Conservation (phyloP, 208 protist genomes). For the Wallacemonas sp. region DNA sequence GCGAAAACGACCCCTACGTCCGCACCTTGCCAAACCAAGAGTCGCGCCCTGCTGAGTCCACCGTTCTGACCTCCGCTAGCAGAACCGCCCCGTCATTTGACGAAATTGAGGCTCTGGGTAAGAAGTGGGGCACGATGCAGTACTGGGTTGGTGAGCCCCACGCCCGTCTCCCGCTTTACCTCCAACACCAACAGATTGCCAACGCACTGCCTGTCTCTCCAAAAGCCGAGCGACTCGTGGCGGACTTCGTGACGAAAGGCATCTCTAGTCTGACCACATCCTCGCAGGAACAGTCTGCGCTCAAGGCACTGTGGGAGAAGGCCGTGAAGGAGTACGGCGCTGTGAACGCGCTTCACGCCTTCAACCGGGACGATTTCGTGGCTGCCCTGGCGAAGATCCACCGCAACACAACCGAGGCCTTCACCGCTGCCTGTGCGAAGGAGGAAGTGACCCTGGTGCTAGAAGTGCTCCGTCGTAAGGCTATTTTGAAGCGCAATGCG, state of each 20-base stretch:
- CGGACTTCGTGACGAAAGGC: slow-evolving; percentile 48
- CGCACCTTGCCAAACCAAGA: slow-evolving; percentile 75
- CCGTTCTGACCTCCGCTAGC: slow-evolving; percentile 40
- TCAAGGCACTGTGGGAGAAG: slow-evolving; percentile 39
- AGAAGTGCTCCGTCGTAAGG: slow-evolving; percentile 75
- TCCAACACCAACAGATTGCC: slow-evolving; percentile 42
- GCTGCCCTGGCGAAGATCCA: slow-evolving; percentile 35
- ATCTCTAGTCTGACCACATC: slow-evolving; percentile 38
- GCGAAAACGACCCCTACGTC: slow-evolving; percentile 67
- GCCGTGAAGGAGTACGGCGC: slow-evolving; percentile 32
- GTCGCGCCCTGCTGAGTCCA: slow-evolving; percentile 52
- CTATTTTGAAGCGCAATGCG: slow-evolving; percentile 57
- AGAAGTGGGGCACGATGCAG: slow-evolving; percentile 56
- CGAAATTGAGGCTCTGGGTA: slow-evolving; percentile 35
- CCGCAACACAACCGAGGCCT: slow-evolving; percentile 18
- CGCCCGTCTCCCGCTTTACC: slow-evolving; percentile 62
- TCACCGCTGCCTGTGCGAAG: slow-evolving; percentile 18
- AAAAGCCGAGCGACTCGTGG: slow-evolving; percentile 49
- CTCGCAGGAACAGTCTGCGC: background rate
- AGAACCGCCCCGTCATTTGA: slow-evolving; percentile 47
- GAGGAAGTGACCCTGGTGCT: slow-evolving; percentile 56
- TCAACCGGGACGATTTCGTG: slow-evolving; percentile 60
- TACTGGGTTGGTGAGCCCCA: slow-evolving; percentile 70
- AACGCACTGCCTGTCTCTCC: slow-evolving; percentile 60
- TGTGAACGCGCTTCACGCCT: slow-evolving; percentile 36